Base-by-base conservation (phyloP, 1,284 basidiomycete species). In the Psilocybe mexicana region DNA sequence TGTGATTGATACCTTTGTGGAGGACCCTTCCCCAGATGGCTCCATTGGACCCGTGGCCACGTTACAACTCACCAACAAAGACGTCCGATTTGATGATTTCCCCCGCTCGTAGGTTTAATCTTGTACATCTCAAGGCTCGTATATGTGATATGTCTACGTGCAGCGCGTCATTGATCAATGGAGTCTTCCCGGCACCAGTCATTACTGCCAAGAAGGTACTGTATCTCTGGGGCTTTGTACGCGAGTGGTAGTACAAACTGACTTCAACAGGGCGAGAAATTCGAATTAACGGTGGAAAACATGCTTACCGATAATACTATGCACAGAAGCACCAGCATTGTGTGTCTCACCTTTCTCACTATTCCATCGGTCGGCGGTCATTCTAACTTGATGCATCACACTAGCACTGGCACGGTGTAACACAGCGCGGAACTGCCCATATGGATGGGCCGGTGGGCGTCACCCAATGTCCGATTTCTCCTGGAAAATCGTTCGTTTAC, bases 381-480 rank as follows among this genome's bases (percentile, higher is more conserved):
- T 18, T 28, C 26, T 3, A 12, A 28, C 28, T 26, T 52, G 38
- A 23, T 23, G 12, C 49, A 2, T 26, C 24, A n/a, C 18, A 18
- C 18, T 18, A 76, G 74, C 72, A 72, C 38, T 74, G 73, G 74
- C 74, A 76, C 51, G 74, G 74, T 18, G 53, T 75, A 28, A 69
- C 70, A 51, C 74, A 76, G 52, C 44, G 61, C n/a, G 60, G 63
- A 33, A 73, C 66, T 0, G 70, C 65, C 36, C 74, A 69, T 63
- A 72, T 66, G 0, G 74, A 76, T 58, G 75, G 74, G 36, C 67
- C 68, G 5, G 64, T 62, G 10, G 63, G 63, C 25, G 63, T 69
- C 23, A 76, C 74, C 40, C 79, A 81, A 67, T 83, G 82, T 63
- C 79, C 79, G 0, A 83, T 83, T 49, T 70, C 75, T 0, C 69